Percentiles rank a stretch among this genome's conserved stretches.
phyloP scores from a whole-genome alignment of 345 rosid species.

The Populus euphratica region DNA sequence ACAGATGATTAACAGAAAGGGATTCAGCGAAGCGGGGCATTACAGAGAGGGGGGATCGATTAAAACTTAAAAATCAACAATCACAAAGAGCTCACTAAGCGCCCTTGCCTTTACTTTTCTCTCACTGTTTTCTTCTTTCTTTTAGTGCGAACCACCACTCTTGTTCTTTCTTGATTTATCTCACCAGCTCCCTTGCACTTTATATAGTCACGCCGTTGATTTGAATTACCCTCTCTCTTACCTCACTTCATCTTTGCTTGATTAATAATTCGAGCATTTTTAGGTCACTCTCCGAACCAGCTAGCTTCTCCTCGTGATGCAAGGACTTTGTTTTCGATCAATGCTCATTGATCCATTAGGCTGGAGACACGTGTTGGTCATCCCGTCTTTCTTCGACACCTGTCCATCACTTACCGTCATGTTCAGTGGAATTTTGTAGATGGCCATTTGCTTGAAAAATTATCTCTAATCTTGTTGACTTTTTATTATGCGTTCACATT shows the following conservation, averaged over 20 bases:
- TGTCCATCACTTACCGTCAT: conserved; percentile 16
- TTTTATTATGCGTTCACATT: conserved; percentile 27
- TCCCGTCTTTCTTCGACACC: conserved; percentile 8
- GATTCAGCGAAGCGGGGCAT: conserved; percentile 60
- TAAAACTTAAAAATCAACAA: not conserved
- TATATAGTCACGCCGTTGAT: conserved; percentile 33
- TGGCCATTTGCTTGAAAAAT: not conserved
- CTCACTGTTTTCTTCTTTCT: not conserved
- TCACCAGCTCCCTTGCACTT: not conserved
- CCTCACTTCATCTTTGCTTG: not conserved
- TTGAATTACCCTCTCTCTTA: not conserved
- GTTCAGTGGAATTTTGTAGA: not conserved
- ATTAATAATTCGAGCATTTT: not conserved
- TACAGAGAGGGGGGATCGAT: conserved; percentile 29
- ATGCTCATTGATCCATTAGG: not conserved
- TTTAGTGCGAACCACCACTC: conserved; percentile 20
- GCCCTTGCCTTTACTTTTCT: not conserved
- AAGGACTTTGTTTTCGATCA: not conserved
- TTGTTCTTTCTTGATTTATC: conserved; percentile 30
- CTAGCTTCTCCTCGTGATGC: conserved; percentile 18
- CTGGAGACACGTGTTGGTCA: not conserved
- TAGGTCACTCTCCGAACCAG: not conserved
- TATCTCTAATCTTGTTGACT: conserved; percentile 23
- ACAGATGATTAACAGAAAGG: conserved; percentile 80
- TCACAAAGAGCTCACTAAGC: conserved; percentile 11